Evolutionary conservation across 139 green algal species (phyloP), one percentile per base, ranked within the genome.

Genomic region (Chlorella sp.): DNA sequence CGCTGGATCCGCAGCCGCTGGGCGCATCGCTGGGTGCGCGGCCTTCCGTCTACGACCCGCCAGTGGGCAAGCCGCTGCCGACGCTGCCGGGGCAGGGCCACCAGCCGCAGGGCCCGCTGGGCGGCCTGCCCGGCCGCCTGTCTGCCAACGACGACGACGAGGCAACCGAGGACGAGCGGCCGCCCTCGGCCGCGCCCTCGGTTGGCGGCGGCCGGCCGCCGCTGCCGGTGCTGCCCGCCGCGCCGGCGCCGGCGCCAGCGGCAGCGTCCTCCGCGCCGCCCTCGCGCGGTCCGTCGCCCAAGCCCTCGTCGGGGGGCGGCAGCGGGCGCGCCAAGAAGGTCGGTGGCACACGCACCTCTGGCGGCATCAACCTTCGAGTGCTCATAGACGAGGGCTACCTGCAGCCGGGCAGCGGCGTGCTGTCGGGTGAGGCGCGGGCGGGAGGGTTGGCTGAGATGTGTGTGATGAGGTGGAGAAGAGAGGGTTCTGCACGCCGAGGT

Each of bases 331-430:
- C 56, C 56, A 43, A 25, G 60, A 31, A 43, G 29, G 60, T 31
- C 31, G 14, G 60, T 31, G 14, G 17, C 31, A n/a, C n/a, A n/a
- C n/a, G n/a, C n/a, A n/a, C n/a, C n/a, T n/a, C n/a, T n/a, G n/a
- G 87, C 21, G 79, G 77, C 25, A 87, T 95, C 33, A 91, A 76
- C 1, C 46, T 97, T 48, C 82, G 83, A 40, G 62, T 79, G 29
- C 83, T 97, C 8, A 89, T 97, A 33, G 85, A 95, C 23, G 88
- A 87, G 43, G 88, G 88, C 4, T 70, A 95, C 6, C 53, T 97
- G 56, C 33, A 75, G 53, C 86, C 92, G 11, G 92, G 88, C 5
- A 61, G 86, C 36, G 78, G 88, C 36, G 86, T 95, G 21, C 70
- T 96, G 45, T 87, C 64, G 2, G 12, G 71, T 77, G 71, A 55